Evolutionary conservation across 441 rosid genomes (phyloP).

Genomic region (Populus trichocarpa): DNA sequence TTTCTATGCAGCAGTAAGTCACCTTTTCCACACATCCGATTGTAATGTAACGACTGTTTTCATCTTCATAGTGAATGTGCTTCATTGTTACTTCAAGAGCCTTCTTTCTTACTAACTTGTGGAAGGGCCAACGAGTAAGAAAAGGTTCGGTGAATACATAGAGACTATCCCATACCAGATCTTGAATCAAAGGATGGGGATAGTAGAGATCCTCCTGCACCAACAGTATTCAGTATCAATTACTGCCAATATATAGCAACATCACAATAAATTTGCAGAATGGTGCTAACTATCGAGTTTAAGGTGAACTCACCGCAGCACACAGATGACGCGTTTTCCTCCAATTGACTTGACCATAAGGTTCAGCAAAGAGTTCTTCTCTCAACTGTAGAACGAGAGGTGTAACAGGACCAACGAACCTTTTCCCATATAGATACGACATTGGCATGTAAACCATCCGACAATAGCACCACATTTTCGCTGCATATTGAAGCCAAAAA

Average conservation of each 20-base stretch:
- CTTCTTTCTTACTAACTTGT: conserved; percentile 37
- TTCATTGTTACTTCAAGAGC: conserved; percentile 52
- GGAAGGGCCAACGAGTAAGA: conserved; percentile 53
- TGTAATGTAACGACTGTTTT: conserved; percentile 54
- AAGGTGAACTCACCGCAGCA: conserved; percentile 34
- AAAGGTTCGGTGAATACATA: conserved; percentile 46
- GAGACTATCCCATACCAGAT: conserved; percentile 55
- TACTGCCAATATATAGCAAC: background rate
- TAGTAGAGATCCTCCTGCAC: conserved; percentile 55
- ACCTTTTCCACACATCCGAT: conserved; percentile 57
- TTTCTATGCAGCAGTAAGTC: background rate
- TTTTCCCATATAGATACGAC: conserved; percentile 74
- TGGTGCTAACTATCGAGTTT: background rate
- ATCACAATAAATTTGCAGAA: background rate
- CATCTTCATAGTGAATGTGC: conserved; percentile 59
- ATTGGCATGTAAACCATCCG: conserved; percentile 82
- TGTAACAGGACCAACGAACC: conserved; percentile 70
- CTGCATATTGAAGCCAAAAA: conserved; percentile 23
- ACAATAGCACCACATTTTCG: conserved; percentile 77
- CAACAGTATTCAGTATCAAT: background rate
- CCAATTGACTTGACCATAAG: conserved; percentile 30
- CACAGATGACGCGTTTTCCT: conserved; percentile 48
- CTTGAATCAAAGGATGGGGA: conserved; percentile 53
- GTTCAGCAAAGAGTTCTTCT: conserved; percentile 34
- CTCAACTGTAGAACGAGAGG: conserved; percentile 47